Evolutionary conservation across 2,329 filamentous ascomycete species (phyloP), one percentile per base, ranked within the genome.

Genomic region (Xylaria sp.): DNA sequence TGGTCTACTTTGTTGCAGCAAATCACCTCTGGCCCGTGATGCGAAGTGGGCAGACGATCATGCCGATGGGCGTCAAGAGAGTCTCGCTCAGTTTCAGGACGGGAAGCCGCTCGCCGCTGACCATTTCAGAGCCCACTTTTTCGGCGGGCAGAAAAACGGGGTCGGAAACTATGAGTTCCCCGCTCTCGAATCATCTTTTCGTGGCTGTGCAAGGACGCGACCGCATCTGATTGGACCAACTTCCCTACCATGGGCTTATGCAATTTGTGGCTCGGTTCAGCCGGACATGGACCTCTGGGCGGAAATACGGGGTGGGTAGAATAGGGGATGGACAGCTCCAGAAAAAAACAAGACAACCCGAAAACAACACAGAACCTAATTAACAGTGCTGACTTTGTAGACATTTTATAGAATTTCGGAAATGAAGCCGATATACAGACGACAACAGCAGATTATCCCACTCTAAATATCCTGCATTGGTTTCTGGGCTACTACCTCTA

Each of bases 221-320:
- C 20, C 18, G 9, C 25, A n/a, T 54, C 48, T 69, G 58, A 69
- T 69, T 69, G 63, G 67, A 4, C 41, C 20, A 48, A 39, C 31
- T 56, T 39, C 25, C 25, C 44, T 56, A 28, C 50, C 41, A 18
- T 58, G 8, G 44, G 52, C 41, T 59, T 55, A 37, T 63, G 54
- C 41, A 48, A 60, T n/a, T 31, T 67, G 64, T 69, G 67, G 67
- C 67, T 69, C 60, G 50, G 67, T 39, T 67, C 67, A 69, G 67
- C 67, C 67, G 2, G 59, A 67, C 67, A 67, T 51, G 67, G 66
- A n/a, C n/a, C 39, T 6, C 28, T 9, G 13, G n/a, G n/a, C n/a
- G 2, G n/a, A 58, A 51, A 58, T 52, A 41, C 54, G 54, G 54
- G 39, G 25, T 55, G 13, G 15, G 23, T 23, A 13, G 28, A n/a